Evolutionary conservation across 305 asterid species (phyloP).

Genomic region (Fraxinus floribunda): DNA sequence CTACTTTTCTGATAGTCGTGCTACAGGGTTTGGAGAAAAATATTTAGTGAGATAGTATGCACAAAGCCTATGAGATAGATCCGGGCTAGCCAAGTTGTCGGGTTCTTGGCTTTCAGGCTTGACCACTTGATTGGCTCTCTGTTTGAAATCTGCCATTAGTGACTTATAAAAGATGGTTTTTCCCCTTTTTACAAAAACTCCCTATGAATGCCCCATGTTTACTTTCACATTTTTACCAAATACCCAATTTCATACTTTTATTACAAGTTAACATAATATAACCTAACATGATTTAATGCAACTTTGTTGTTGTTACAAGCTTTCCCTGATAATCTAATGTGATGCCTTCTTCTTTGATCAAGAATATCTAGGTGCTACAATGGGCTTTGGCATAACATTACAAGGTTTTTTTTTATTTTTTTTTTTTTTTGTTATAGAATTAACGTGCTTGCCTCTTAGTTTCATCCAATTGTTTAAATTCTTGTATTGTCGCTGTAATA

Average conservation of each 20-base stretch:
- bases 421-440: neutral
- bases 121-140: too few relatives aligned
- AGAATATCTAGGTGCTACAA: conserved; percentile 42
- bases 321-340: too few relatives aligned
- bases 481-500: neutral
- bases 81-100: too few relatives aligned
- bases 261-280: too few relatives aligned
- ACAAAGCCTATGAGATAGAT: too few relatives aligned
- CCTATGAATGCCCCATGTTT: too few relatives aligned
- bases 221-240: neutral
- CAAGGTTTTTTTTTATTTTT: conserved; percentile 38
- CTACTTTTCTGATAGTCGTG: neutral
- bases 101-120: too few relatives aligned
- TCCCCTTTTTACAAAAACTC: too few relatives aligned
- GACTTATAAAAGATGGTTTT: too few relatives aligned
- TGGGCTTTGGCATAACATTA: conserved; percentile 86
- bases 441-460: neutral
- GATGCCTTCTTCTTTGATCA: neutral
- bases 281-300: neutral
- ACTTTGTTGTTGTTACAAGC: neutral
- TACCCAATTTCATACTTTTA: neutral
- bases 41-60: too few relatives aligned
- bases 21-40: neutral
- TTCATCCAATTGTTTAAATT: neutral
- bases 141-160: too few relatives aligned